A percentile compares a stretch with the other conserved stretches of the same genome.
These are phyloP conservation scores for Leccinum huronense DNA, from an alignment of 1,284 basidiomycete genomes.

Conservation along the genomic window DNA sequence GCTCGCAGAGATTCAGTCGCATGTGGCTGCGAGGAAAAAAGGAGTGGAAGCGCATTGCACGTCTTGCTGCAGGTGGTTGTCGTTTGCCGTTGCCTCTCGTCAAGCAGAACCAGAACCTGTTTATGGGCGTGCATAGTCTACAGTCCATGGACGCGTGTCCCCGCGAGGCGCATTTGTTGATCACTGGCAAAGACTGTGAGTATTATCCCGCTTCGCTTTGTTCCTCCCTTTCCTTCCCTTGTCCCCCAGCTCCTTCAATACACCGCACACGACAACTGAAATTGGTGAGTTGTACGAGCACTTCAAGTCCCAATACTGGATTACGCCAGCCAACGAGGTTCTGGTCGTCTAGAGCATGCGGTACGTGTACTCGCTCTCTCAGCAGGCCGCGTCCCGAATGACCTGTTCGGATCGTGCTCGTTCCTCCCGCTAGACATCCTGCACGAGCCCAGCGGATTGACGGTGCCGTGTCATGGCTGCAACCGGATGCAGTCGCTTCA, in stretches of 20 bases:
- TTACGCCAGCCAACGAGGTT: conserved; percentile 22
- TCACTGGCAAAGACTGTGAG: conserved; percentile 12
- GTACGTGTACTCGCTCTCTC: conserved; percentile 27
- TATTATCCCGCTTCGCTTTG: not conserved
- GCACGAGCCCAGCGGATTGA: conserved; percentile 8
- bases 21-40: not conserved
- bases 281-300: conserved; percentile 39
- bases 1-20: conserved; percentile 32
- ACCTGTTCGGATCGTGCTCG: conserved; percentile 26
- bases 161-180: conserved; percentile 15
- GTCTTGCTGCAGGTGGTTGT: conserved; percentile 24
- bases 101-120: conserved; percentile 24
- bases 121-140: conserved; percentile 30
- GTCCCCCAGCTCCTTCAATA: conserved; percentile 38
- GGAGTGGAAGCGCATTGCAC: conserved; percentile 19
- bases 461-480: conserved; percentile 28
- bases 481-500: conserved; percentile 29
- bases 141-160: conserved; percentile 33
- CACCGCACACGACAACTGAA: conserved; percentile 42
- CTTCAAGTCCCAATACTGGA: conserved; percentile 34
- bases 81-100: conserved; percentile 9
- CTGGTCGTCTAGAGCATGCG: conserved; percentile 32
- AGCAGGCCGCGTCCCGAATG: conserved; percentile 26
- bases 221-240: not conserved
- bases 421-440: conserved; percentile 31